Conservation (phyloP, 352 stramenopile species). For the Phytopythium oedochilum region DNA sequence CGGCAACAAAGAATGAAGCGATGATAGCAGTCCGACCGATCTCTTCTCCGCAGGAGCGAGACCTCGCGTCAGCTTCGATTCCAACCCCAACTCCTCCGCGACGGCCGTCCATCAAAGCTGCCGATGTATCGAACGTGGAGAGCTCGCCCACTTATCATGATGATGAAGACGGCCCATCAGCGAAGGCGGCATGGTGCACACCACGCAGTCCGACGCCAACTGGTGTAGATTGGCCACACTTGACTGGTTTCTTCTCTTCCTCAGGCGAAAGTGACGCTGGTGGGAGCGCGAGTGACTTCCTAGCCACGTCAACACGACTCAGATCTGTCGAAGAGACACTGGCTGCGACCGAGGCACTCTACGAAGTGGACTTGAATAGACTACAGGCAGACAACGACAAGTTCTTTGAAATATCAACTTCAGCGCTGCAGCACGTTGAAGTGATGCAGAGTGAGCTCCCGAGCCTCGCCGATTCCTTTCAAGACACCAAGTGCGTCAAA, state of each 20-base stretch:
- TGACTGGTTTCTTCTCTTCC: slow-evolving; percentile 33
- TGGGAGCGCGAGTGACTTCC: not conserved
- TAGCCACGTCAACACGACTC: slow-evolving; percentile 30
- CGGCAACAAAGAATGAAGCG: slow-evolving; percentile 3
- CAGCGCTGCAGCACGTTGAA: slow-evolving; percentile 49
- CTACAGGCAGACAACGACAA: slow-evolving; percentile 41
- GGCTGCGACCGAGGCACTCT: slow-evolving; percentile 32
- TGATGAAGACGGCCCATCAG: slow-evolving; percentile 16
- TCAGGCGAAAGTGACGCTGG: slow-evolving; percentile 6
- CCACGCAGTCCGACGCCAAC: slow-evolving; percentile 26
- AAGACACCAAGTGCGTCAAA: slow-evolving; percentile 32
- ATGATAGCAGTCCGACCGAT: not conserved
- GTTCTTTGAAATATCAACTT: slow-evolving; percentile 55
- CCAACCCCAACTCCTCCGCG: slow-evolving; percentile 10
- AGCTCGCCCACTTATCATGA: slow-evolving; percentile 28
- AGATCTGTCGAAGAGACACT: slow-evolving; percentile 42
- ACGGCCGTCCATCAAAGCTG: slow-evolving; percentile 10
- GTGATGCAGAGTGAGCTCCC: slow-evolving; percentile 46
- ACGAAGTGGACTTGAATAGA: slow-evolving; percentile 42
- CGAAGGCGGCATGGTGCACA: slow-evolving; percentile 55
- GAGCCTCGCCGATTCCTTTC: slow-evolving; percentile 17
- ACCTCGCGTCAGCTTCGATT: slow-evolving; percentile 9
- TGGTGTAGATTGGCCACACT: slow-evolving; percentile 13
- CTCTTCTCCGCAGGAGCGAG: slow-evolving; percentile 11
- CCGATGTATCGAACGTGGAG: slow-evolving; percentile 8